phyloP scores from a whole-genome alignment of 106 monocot species.

The Allium sativum region DNA sequence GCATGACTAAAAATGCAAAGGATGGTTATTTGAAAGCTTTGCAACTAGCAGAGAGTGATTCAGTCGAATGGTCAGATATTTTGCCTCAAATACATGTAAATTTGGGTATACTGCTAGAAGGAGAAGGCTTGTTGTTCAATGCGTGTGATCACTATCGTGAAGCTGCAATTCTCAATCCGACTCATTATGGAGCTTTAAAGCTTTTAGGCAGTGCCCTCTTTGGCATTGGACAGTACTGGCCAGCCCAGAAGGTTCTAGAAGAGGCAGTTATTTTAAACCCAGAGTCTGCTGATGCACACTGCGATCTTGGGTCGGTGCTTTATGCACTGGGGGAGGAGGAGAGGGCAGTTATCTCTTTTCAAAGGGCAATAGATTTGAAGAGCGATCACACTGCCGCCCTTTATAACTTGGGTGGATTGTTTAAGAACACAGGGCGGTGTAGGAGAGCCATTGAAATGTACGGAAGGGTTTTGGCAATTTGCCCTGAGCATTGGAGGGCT shows the following conservation, averaged over 20 bases:
- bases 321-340: constrained; percentile 21
- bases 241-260: constrained; percentile 21
- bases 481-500: constrained; percentile 26
- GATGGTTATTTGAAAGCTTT: constrained; percentile 10
- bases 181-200: constrained; percentile 29
- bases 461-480: constrained; percentile 15
- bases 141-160: constrained; percentile 32
- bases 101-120: constrained; percentile 24
- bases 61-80: constrained; percentile 11
- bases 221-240: constrained; percentile 17
- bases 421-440: constrained; percentile 15
- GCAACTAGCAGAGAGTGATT: constrained; percentile 18
- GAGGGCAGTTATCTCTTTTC: constrained; percentile 16
- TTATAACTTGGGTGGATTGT: constrained; percentile 24
- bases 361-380: constrained; percentile 23
- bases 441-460: constrained; percentile 25
- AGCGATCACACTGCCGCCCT: constrained; percentile 19
- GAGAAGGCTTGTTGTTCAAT: constrained; percentile 24
- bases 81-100: constrained; percentile 36
- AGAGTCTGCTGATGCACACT: constrained; percentile 26
- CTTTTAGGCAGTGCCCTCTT: constrained; percentile 24
- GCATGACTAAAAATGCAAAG: constrained; percentile 3
- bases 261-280: constrained; percentile 18
- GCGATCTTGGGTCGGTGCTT: constrained; percentile 30
- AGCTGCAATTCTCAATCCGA: constrained; percentile 24